Percentiles rank a stretch among this genome's conserved stretches.
Evolutionary conservation across 495 filamentous ascomycete genomes (phyloP).

Genomic region (Clavariopsis aquatica): DNA sequence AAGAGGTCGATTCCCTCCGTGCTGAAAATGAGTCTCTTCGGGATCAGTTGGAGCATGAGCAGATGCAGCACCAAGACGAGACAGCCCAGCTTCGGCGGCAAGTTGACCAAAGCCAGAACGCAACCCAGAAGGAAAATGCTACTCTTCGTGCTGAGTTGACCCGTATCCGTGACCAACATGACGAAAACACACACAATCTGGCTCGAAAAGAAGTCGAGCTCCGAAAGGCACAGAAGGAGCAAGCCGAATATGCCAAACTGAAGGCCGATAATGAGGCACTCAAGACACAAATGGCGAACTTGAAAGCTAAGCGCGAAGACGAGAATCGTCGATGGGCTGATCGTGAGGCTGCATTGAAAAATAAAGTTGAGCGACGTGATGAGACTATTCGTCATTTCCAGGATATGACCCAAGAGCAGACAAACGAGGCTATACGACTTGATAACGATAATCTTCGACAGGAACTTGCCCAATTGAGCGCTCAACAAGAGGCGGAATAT

Average conservation of each 20-base stretch:
- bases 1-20: constrained; percentile 35
- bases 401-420: constrained; percentile 33
- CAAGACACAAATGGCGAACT: constrained; percentile 16
- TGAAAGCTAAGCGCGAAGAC: constrained; percentile 52
- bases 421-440: constrained; percentile 32
- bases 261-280: constrained; percentile 32
- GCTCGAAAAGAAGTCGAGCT: constrained; percentile 31
- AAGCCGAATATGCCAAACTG: constrained; percentile 28
- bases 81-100: constrained; percentile 29
- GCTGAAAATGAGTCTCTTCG: constrained; percentile 40
- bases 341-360: constrained; percentile 26
- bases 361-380: constrained; percentile 28
- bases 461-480: constrained; percentile 34
- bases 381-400: constrained; percentile 38
- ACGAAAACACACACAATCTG: constrained; percentile 34
- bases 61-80: constrained; percentile 28
- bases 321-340: constrained; percentile 27
- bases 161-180: constrained; percentile 31
- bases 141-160: constrained; percentile 30
- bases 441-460: constrained; percentile 36
- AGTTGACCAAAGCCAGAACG: constrained; percentile 28
- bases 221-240: constrained; percentile 32
- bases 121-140: constrained; percentile 26
- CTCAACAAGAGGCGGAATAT: constrained; percentile 36
- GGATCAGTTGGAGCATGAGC: constrained; percentile 29